Evolutionary conservation across 257 asterid species (phyloP).

Genomic region (Nicotiana tabacum): DNA sequence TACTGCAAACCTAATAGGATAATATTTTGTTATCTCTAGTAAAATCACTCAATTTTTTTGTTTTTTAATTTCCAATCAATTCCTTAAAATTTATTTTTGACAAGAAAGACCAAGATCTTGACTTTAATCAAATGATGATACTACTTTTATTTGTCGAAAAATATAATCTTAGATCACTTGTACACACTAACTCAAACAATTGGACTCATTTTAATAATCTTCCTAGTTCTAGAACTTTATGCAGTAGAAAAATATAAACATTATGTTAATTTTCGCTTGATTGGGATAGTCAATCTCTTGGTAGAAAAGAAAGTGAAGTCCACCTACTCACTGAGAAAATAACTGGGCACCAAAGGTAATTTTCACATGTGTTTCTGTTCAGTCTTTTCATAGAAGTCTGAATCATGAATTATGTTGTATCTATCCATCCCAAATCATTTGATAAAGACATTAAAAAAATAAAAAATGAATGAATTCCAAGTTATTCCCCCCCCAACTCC

Average conservation of each 20-base stretch:
- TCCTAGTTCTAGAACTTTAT: neutral
- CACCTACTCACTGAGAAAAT: neutral
- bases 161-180: too few species aligned
- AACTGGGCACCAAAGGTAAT: neutral
- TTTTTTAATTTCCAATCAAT: too few species aligned
- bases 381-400: neutral
- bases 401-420: neutral
- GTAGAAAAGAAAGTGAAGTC: neutral
- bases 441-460: neutral
- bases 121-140: neutral
- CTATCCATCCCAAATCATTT: slow-evolving; percentile 4
- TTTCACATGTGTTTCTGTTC: neutral
- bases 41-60: too few species aligned
- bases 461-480: neutral
- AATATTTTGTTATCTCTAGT: too few species aligned
- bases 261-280: neutral
- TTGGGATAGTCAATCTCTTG: neutral
- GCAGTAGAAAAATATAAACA: neutral
- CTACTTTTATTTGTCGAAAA: neutral
- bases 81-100: too few species aligned
- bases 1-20: too few species aligned
- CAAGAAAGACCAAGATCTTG: neutral
- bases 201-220: neutral
- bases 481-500: too few species aligned
- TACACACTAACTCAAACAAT: neutral